Conservation (phyloP, 2,329 filamentous ascomycete species). For the Calonectria honghensis region DNA sequence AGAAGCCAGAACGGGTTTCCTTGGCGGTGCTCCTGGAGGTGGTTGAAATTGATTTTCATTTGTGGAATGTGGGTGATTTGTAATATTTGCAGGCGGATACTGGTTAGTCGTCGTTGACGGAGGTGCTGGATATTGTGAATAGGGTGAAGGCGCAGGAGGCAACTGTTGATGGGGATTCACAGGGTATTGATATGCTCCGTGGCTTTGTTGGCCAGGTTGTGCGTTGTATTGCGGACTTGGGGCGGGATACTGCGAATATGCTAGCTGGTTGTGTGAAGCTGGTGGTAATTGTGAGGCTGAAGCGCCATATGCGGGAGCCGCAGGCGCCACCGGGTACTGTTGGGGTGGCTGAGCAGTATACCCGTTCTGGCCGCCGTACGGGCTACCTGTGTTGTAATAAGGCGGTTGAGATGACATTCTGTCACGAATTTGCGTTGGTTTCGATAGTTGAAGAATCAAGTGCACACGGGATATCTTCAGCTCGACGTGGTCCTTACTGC, state of each 20-base stretch:
- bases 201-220: background rate
- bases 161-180: background rate
- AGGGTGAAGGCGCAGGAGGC: background rate
- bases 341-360: background rate
- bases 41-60: background rate
- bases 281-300: background rate
- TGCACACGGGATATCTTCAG: background rate
- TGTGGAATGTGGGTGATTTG: background rate
- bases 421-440: background rate
- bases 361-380: background rate
- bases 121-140: background rate
- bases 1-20: background rate
- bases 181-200: background rate
- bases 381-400: conserved; percentile 6
- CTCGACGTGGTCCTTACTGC: background rate
- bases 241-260: background rate
- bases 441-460: background rate
- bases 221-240: background rate
- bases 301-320: background rate
- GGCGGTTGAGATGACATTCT: conserved; percentile 3
- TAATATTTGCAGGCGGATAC: background rate
- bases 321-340: background rate
- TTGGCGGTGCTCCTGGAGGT: background rate
- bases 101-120: background rate
- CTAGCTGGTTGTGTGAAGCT: background rate